These are phyloP conservation scores for Termitomyces sp. DNA, from an alignment of 768 basidiomycete species.

Conservation along the genomic window DNA sequence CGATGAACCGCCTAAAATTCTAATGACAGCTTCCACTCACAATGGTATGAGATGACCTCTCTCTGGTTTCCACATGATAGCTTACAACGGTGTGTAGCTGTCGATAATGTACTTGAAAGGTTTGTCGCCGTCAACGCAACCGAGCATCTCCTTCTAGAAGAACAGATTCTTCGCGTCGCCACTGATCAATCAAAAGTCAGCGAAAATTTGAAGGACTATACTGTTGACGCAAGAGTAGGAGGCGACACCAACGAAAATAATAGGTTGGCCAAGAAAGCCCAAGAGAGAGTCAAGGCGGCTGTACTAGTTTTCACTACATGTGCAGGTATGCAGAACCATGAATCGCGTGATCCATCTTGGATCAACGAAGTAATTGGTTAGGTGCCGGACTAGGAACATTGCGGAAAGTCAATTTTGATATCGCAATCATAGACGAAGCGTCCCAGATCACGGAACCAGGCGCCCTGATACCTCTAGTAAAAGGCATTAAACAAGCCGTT, in stretches of 20 bases:
- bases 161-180: slow-evolving; percentile 64
- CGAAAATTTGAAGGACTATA: slow-evolving; percentile 53
- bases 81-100: slow-evolving; percentile 36
- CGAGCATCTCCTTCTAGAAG: slow-evolving; percentile 43
- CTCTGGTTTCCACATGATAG: background rate
- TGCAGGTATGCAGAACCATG: slow-evolving; percentile 34
- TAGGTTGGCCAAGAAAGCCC: slow-evolving; percentile 53
- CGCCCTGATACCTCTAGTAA: slow-evolving; percentile 64
- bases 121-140: slow-evolving; percentile 48
- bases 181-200: slow-evolving; percentile 65
- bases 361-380: slow-evolving; percentile 5
- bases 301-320: slow-evolving; percentile 64
- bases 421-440: slow-evolving; percentile 66
- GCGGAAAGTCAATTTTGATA: slow-evolving; percentile 53
- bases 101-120: slow-evolving; percentile 68
- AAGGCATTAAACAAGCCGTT: slow-evolving; percentile 54
- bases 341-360: background rate
- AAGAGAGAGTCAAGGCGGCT: slow-evolving; percentile 54
- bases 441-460: slow-evolving; percentile 69
- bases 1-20: slow-evolving; percentile 40
- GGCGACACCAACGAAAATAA: slow-evolving; percentile 63
- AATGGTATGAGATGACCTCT: slow-evolving; percentile 40
- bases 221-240: slow-evolving; percentile 61
- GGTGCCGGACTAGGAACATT: slow-evolving; percentile 59
- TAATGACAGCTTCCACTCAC: slow-evolving; percentile 72